Percentiles rank a stretch among this genome's conserved stretches.
These are phyloP conservation scores for Terfezia claveryi DNA, from an alignment of 495 filamentous ascomycete genomes.

Conservation along the genomic window DNA sequence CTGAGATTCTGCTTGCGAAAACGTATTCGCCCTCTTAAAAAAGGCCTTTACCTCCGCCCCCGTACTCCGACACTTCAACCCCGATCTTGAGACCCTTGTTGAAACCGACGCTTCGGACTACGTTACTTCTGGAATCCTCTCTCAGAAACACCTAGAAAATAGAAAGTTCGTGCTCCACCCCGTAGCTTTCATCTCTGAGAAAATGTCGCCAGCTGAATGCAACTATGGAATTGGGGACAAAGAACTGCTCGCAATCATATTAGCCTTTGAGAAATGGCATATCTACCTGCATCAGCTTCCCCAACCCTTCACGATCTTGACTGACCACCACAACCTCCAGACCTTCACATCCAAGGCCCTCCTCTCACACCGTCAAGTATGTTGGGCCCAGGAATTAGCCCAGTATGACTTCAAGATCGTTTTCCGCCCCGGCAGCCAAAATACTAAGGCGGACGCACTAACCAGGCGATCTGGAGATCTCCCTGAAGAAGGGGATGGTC, in stretches of 20 bases:
- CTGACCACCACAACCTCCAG: background rate
- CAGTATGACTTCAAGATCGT: too few species aligned
- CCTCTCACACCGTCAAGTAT: background rate
- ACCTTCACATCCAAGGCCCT: background rate
- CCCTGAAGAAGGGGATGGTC: too few species aligned
- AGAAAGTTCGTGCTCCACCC: conserved; percentile 1
- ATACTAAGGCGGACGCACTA: too few species aligned
- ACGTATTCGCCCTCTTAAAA: background rate
- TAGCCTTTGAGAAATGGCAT: background rate
- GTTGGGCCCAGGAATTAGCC: background rate
- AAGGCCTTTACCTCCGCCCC: background rate
- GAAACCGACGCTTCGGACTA: conserved; percentile 6
- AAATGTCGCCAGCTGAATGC: background rate
- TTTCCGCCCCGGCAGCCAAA: too few species aligned
- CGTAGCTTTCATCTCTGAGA: conserved; percentile 6
- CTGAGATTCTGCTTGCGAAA: background rate
- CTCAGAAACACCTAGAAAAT: background rate
- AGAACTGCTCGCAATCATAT: background rate
- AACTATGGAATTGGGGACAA: background rate
- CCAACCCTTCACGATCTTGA: background rate
- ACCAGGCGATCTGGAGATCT: too few species aligned
- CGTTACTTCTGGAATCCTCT: background rate
- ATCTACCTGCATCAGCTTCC: background rate
- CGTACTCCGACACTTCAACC: conserved; percentile 2
- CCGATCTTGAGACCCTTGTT: background rate